A percentile compares a stretch with the other conserved stretches of the same genome.
Conservation (phyloP, 371 early-diverging fungal species). For the Gilbertella persicaria region DNA sequence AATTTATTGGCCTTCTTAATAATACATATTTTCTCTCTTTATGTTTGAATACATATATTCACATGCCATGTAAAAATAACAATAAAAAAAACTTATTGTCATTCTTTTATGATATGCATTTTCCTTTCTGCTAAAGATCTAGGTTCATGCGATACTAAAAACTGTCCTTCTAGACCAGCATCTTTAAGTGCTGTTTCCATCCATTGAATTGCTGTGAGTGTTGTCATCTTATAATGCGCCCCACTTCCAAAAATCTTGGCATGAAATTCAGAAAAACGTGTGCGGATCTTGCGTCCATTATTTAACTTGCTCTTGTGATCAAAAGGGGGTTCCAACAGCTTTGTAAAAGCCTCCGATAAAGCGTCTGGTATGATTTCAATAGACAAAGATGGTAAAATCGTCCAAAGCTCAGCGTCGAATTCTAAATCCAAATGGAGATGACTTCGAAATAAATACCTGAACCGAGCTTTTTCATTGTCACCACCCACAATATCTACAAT, state of each 20-base stretch:
- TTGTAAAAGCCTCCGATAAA: constrained; percentile 43
- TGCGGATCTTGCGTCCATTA: constrained; percentile 49
- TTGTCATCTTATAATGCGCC: constrained; percentile 51
- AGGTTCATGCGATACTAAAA: constrained; percentile 56
- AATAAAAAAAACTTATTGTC: too few relatives aligned
- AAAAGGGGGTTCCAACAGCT: constrained; percentile 33
- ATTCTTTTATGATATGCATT: constrained; percentile 14
- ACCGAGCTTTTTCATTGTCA: constrained; percentile 42
- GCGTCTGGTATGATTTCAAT: constrained; percentile 45
- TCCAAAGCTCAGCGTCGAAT: constrained; percentile 35
- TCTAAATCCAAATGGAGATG: constrained; percentile 9
- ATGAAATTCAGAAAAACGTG: constrained; percentile 50
- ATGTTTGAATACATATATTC: too few relatives aligned
- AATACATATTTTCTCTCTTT: too few relatives aligned
- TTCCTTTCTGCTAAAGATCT: constrained; percentile 59
- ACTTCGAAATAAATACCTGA: constrained; percentile 40
- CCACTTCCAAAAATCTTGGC: constrained; percentile 62
- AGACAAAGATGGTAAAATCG: constrained; percentile 21
- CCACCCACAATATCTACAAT: constrained; percentile 58
- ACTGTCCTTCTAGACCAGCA: constrained; percentile 46
- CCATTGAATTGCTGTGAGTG: constrained; percentile 62
- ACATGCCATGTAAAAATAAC: too few relatives aligned
- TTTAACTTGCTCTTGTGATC: constrained; percentile 26
- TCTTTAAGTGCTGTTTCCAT: constrained; percentile 53
- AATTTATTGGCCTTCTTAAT: too few relatives aligned